phyloP scores from a whole-genome alignment of 768 basidiomycete species.

The Austroboletus festivus region DNA sequence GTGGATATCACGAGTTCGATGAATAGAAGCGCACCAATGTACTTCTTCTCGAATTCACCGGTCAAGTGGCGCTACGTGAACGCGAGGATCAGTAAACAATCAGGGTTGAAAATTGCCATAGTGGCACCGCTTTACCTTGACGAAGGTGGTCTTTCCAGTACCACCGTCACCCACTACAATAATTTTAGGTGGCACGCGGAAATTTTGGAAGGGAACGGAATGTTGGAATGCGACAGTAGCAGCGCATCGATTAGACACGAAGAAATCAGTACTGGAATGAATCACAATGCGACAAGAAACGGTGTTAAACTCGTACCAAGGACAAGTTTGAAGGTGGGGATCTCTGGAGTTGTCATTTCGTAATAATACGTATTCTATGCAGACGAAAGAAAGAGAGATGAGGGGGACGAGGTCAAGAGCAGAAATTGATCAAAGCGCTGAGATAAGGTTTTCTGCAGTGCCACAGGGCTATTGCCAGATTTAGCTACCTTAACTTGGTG shows the following conservation, averaged over 20 bases:
- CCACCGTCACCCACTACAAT: conserved; percentile 88
- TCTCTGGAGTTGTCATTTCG: conserved; percentile 40
- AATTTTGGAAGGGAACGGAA: conserved; percentile 1
- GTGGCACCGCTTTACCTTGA: conserved; percentile 66
- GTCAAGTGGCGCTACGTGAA: conserved; percentile 86
- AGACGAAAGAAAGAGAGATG: conserved; percentile 13
- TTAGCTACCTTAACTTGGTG: conserved; percentile 17
- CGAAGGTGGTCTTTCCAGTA: conserved; percentile 97
- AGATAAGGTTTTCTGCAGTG: conserved; percentile 38
- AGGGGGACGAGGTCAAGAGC: conserved; percentile 25
- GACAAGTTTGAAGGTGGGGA: conserved; percentile 98
- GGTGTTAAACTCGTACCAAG: conserved; percentile 64
- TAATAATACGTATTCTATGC: conserved; percentile 24
- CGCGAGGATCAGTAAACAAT: conserved; percentile 57
- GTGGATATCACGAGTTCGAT: conserved; percentile 10
- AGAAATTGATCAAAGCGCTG: conserved; percentile 35
- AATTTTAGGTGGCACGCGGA: not conserved
- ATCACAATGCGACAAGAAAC: not conserved
- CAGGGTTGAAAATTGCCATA: conserved; percentile 24
- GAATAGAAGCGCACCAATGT: conserved; percentile 69
- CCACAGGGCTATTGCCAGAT: conserved; percentile 25
- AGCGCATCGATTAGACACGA: conserved; percentile 53
- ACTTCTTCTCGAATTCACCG: conserved; percentile 99
- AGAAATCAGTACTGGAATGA: conserved; percentile 20
- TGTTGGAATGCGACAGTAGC: conserved; percentile 10